These are phyloP conservation scores for Suillus alpinus DNA, from an alignment of 768 basidiomycete genomes.

Conservation along the genomic window DNA sequence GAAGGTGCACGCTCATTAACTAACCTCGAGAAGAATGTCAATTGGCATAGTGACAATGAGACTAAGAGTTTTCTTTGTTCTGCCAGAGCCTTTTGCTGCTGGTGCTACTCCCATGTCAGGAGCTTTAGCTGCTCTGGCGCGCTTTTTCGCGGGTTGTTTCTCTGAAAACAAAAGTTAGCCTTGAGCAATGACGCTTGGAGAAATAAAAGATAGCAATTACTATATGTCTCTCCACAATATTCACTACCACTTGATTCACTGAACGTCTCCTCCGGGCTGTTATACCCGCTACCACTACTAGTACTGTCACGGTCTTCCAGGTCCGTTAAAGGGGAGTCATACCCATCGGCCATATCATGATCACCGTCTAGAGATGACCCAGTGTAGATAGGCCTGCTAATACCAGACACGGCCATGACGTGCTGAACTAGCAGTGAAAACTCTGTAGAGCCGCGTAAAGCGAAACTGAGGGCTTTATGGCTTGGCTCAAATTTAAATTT, in stretches of 20 bases:
- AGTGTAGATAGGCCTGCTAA: not conserved
- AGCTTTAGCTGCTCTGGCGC: not conserved
- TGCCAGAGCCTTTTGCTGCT: not conserved
- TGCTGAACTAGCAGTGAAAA: not conserved
- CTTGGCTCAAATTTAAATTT: not conserved
- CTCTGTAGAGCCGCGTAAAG: not conserved
- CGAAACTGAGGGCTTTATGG: not conserved
- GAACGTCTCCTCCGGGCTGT: not conserved
- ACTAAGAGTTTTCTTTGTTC: slow-evolving; percentile 9
- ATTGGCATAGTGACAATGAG: slow-evolving; percentile 19
- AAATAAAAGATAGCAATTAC: not conserved
- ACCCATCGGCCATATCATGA: not conserved
- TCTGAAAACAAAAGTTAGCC: not conserved
- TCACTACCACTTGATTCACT: slow-evolving; percentile 2
- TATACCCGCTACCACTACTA: not conserved
- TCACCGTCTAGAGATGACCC: not conserved
- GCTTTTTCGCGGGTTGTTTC: slow-evolving; percentile 1
- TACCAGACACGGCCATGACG: not conserved
- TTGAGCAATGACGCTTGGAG: not conserved
- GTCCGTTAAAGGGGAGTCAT: slow-evolving; percentile 2
- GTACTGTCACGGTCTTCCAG: not conserved
- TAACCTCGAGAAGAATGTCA: slow-evolving; percentile 29
- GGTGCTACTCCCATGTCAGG: too few species aligned
- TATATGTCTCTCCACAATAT: not conserved
- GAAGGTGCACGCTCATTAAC: not conserved